Percentiles rank a stretch among this genome's conserved stretches.
These are phyloP conservation scores for Tetratostichococcus sp. DNA, from an alignment of 139 green algal genomes.

Conservation along the genomic window DNA sequence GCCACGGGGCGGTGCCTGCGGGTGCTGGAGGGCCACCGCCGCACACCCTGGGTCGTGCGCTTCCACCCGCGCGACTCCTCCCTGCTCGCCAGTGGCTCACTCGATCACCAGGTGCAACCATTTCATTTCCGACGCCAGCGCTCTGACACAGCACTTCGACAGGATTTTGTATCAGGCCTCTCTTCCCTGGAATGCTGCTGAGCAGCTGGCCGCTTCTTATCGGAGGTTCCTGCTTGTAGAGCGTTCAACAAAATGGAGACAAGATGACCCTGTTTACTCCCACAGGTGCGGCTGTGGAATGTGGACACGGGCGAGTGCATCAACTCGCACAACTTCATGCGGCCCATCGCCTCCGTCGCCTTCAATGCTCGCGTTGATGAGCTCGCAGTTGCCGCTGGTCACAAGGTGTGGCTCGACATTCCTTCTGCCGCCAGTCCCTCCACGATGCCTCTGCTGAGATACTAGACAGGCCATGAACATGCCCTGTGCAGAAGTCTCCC, in stretches of 20 bases:
- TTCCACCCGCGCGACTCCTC: slow-evolving; percentile 69
- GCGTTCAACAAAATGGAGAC: too few relatives aligned
- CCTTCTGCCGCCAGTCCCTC: too few relatives aligned
- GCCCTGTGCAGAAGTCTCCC: too few relatives aligned
- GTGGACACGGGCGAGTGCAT: slow-evolving; percentile 60
- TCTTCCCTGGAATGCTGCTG: too few relatives aligned
- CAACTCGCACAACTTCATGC: slow-evolving; percentile 61
- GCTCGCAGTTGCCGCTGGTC: slow-evolving; percentile 79
- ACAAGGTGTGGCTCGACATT: too few relatives aligned
- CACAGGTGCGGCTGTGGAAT: slow-evolving; percentile 74
- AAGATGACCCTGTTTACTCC: neutral
- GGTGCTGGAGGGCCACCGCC: slow-evolving; percentile 65
- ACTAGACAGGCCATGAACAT: too few relatives aligned
- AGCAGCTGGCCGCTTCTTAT: too few relatives aligned
- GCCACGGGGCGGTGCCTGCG: slow-evolving; percentile 46
- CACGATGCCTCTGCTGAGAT: too few relatives aligned
- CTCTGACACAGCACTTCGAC: too few relatives aligned
- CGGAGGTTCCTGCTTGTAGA: too few relatives aligned
- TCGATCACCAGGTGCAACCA: slow-evolving; percentile 68
- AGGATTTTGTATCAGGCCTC: too few relatives aligned
- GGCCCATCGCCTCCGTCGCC: slow-evolving; percentile 81
- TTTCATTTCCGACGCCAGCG: too few relatives aligned
- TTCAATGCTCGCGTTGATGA: slow-evolving; percentile 65
- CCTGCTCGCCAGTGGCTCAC: slow-evolving; percentile 75
- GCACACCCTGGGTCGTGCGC: slow-evolving; percentile 88